Evolutionary conservation across 2,329 filamentous ascomycete species (phyloP).

Genomic region (Sporothrix protearum): DNA sequence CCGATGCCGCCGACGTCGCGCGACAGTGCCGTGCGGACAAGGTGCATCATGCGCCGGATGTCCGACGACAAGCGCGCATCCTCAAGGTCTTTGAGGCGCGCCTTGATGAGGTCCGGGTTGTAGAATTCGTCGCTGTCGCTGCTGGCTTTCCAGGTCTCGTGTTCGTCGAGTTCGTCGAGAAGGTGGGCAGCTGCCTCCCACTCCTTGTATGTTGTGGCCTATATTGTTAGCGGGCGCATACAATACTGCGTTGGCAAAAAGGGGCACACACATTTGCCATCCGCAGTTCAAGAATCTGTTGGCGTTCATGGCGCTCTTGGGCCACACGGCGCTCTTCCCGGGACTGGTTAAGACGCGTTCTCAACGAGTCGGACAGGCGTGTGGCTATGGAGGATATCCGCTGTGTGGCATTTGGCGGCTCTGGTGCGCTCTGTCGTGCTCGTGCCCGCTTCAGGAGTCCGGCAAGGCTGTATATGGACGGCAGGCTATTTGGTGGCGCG

Average conservation of each 20-base stretch:
- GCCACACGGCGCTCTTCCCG: constrained; percentile 15
- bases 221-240: neutral
- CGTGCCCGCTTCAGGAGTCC: neutral
- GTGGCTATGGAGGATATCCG: constrained; percentile 21
- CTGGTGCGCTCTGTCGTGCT: neutral
- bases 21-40: constrained; percentile 75
- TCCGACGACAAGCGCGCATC: constrained; percentile 69
- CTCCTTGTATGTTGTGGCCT: constrained; percentile 66
- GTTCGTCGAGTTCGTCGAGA: constrained; percentile 74
- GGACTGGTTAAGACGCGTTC: neutral
- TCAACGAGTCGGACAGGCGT: constrained; percentile 9
- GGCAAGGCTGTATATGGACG: constrained; percentile 3
- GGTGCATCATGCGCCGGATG: constrained; percentile 70
- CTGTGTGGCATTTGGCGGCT: neutral
- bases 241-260: neutral
- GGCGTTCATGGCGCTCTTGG: constrained; percentile 21
- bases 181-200: constrained; percentile 75
- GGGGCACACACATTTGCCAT: constrained; percentile 26
- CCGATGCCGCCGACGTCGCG: constrained; percentile 84
- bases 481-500: neutral
- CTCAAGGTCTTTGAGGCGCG: constrained; percentile 69
- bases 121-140: constrained; percentile 65
- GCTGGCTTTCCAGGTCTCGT: constrained; percentile 70
- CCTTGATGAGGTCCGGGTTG: constrained; percentile 58
- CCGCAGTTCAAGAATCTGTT: constrained; percentile 23